phyloP scores from a whole-genome alignment of 192 early-diverging fungal species.

The Coemansia sp. region DNA sequence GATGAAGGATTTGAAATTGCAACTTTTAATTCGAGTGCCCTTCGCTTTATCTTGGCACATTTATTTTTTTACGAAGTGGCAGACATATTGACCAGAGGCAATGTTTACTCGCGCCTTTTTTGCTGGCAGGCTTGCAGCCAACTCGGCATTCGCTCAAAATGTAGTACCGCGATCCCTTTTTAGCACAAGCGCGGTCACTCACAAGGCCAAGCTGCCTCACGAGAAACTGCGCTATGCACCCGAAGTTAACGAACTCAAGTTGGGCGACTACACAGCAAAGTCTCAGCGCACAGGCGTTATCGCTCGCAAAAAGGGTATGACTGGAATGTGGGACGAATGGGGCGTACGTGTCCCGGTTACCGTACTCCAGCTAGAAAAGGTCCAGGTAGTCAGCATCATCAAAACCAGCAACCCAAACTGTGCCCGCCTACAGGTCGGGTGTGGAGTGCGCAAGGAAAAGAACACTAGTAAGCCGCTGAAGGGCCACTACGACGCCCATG shows the following conservation, averaged over 20 bases:
- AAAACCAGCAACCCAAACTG: constrained; percentile 38
- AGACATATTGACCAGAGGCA: neutral
- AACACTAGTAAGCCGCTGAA: constrained; percentile 71
- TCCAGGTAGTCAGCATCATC: constrained; percentile 67
- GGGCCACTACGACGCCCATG: constrained; percentile 73
- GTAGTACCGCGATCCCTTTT: constrained; percentile 10
- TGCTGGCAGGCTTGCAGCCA: neutral
- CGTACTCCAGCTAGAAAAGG: constrained; percentile 72
- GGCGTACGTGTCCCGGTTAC: constrained; percentile 90
- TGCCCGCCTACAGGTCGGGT: constrained; percentile 69
- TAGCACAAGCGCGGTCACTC: constrained; percentile 19
- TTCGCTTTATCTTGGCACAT: constrained; percentile 5
- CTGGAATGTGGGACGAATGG: constrained; percentile 92
- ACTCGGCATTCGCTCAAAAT: neutral
- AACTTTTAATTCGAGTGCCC: neutral
- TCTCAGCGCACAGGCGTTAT: constrained; percentile 79
- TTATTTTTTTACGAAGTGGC: neutral
- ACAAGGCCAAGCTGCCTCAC: constrained; percentile 45
- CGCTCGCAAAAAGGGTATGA: constrained; percentile 95
- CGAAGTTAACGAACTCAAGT: constrained; percentile 32
- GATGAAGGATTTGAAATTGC: neutral
- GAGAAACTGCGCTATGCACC: constrained; percentile 46
- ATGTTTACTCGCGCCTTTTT: constrained; percentile 25
- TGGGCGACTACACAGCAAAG: constrained; percentile 44
- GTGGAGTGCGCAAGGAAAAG: constrained; percentile 61